Conservation (phyloP, 495 filamentous ascomycete species). For the Aspergillus indologenus region DNA sequence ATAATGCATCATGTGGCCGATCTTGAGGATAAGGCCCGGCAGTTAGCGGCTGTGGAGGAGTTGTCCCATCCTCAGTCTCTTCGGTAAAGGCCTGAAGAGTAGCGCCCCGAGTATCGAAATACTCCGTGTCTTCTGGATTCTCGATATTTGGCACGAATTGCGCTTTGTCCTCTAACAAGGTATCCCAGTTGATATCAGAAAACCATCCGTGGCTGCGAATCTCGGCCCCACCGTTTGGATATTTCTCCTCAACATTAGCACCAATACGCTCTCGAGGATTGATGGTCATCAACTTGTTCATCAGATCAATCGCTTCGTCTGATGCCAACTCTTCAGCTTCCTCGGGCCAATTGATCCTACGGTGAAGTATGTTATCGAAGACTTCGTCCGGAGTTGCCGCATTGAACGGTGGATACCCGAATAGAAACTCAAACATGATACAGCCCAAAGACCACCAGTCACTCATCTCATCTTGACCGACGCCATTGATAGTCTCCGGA, state of each 20-base stretch:
- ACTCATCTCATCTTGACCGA: conserved; percentile 94
- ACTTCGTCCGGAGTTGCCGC: conserved; percentile 87
- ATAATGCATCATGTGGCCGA: conserved; percentile 90
- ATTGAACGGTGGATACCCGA: conserved; percentile 90
- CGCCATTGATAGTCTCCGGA: conserved; percentile 92
- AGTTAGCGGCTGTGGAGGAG: conserved; percentile 54
- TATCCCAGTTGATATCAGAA: conserved; percentile 81
- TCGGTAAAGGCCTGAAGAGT: conserved; percentile 85
- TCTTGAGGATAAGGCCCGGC: conserved; percentile 59
- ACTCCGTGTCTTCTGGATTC: conserved; percentile 96
- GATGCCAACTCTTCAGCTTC: conserved; percentile 70
- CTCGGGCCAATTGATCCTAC: conserved; percentile 85
- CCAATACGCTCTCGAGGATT: conserved; percentile 80
- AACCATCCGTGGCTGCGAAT: conserved; percentile 92
- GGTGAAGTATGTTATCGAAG: conserved; percentile 90
- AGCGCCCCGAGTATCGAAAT: conserved; percentile 91
- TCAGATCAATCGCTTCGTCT: conserved; percentile 83
- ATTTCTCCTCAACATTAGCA: conserved; percentile 77
- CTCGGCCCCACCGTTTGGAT: conserved; percentile 77
- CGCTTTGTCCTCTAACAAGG: conserved; percentile 84
- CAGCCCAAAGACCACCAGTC: conserved; percentile 99
- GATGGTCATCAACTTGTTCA: conserved; percentile 82
- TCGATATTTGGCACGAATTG: conserved; percentile 91
- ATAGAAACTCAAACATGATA: conserved; percentile 95
- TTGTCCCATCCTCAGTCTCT: conserved; percentile 85